A percentile compares a stretch with the other conserved stretches of the same genome.
Conservation (phyloP, 2,329 filamentous ascomycete genomes). For the Epichloe bromicola region DNA sequence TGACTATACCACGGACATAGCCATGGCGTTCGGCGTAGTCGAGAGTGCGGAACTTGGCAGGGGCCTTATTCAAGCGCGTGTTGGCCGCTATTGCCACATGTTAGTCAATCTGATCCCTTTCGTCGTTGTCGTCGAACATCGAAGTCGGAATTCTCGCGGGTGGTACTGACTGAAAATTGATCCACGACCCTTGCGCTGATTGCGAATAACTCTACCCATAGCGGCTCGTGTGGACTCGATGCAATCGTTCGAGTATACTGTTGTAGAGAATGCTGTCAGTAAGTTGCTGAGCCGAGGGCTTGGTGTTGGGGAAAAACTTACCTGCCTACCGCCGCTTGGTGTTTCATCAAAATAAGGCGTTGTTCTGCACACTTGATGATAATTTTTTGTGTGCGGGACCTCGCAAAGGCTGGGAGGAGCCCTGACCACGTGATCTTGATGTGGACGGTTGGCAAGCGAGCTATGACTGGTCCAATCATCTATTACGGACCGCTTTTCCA, state of each 20-base stretch:
- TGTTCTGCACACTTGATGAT: conserved; percentile 13
- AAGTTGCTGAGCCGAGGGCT: conserved; percentile 8
- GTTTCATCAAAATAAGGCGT: conserved; percentile 21
- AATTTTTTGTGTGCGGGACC: conserved; percentile 27
- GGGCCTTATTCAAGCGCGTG: conserved; percentile 80
- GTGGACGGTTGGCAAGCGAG: conserved; percentile 5
- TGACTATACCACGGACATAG: conserved; percentile 93
- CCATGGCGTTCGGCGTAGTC: conserved; percentile 96
- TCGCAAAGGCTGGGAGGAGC: conserved; percentile 15
- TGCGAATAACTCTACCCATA: conserved; percentile 51
- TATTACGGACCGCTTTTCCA: not conserved
- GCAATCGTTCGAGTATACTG: conserved; percentile 21
- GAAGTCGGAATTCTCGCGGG: conserved; percentile 11
- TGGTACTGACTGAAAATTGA: conserved; percentile 41
- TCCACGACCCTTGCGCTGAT: conserved; percentile 49
- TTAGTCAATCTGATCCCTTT: conserved; percentile 17
- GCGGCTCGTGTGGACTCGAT: conserved; percentile 23
- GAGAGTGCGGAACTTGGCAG: conserved; percentile 84
- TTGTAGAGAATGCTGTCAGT: conserved; percentile 7
- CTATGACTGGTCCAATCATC: not conserved
- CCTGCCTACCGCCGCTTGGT: conserved; percentile 29
- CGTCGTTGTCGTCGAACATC: conserved; percentile 12
- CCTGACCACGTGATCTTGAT: conserved; percentile 23
- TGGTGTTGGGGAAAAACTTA: conserved; percentile 17
- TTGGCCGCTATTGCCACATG: conserved; percentile 46